Evolutionary conservation across 177 flowering plant species (phyloP).

Genomic region (Vitis hybrid): DNA sequence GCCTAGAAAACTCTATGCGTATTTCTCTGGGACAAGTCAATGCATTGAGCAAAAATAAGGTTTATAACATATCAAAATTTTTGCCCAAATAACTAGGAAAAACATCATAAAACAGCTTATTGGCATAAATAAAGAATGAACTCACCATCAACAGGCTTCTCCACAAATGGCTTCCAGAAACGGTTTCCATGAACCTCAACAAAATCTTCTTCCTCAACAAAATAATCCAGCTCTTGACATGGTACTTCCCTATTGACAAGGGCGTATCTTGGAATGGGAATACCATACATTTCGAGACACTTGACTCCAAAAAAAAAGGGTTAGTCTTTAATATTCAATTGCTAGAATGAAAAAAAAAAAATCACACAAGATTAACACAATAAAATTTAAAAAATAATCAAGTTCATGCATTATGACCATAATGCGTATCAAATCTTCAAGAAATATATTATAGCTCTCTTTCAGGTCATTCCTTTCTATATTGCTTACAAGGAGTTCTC

Average conservation of each 20-base stretch:
- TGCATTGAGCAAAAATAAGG: neutral
- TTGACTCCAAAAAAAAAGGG: slow-evolving; percentile 23
- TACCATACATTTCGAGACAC: slow-evolving; percentile 90
- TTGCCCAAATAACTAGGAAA: neutral
- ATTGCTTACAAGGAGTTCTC: neutral
- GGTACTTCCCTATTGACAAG: slow-evolving; percentile 87
- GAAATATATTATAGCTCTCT: too few species aligned
- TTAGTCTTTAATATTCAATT: slow-evolving; percentile 8
- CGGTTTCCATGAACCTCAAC: slow-evolving; percentile 95
- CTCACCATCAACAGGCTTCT: slow-evolving; percentile 95
- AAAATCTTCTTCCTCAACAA: slow-evolving; percentile 95
- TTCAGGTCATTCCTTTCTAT: too few species aligned
- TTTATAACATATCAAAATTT: neutral
- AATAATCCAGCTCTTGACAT: slow-evolving; percentile 81
- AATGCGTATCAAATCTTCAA: too few species aligned
- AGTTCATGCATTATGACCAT: too few species aligned
- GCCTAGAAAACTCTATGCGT: neutral
- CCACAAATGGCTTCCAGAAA: slow-evolving; percentile 99
- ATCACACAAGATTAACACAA: neutral
- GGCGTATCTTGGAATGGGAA: slow-evolving; percentile 96
- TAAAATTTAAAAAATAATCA: neutral
- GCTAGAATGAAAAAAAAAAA: neutral
- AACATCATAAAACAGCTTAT: neutral
- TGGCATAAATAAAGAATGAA: neutral
- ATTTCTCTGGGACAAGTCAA: neutral